Conservation (phyloP, 352 stramenopile genomes). For the Blastocystis sp. region DNA sequence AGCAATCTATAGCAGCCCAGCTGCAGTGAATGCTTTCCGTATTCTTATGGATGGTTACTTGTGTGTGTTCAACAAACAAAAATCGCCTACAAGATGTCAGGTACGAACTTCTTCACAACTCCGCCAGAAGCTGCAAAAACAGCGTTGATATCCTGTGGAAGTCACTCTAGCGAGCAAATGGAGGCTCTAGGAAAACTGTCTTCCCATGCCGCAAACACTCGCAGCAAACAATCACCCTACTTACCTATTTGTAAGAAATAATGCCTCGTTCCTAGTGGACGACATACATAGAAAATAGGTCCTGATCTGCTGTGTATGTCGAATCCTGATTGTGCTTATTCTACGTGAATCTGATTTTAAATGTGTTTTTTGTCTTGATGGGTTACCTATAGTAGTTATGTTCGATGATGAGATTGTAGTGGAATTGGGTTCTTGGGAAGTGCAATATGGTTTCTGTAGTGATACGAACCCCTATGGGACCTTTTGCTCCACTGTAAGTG, state of each 20-base stretch:
- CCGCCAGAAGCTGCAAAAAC: slow-evolving; percentile 31
- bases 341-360: too few species aligned
- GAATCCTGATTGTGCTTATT: neutral
- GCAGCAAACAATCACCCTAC: neutral
- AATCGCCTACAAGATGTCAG: slow-evolving; percentile 39
- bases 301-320: neutral
- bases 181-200: slow-evolving; percentile 8
- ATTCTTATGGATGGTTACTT: neutral
- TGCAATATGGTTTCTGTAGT: neutral
- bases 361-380: too few species aligned
- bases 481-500: neutral
- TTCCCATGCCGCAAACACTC: slow-evolving; percentile 8
- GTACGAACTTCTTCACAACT: slow-evolving; percentile 57
- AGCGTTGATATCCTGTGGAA: slow-evolving; percentile 51
- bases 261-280: neutral
- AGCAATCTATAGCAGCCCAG: neutral
- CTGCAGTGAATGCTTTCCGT: slow-evolving; percentile 5
- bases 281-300: neutral
- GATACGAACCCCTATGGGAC: neutral
- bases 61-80: slow-evolving; percentile 7
- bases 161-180: slow-evolving; percentile 30
- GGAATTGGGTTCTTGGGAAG: neutral
- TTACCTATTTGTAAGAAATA: neutral
- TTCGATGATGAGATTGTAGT: neutral
- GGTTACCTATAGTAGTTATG: neutral